phyloP scores from a whole-genome alignment of 2,329 filamentous ascomycete species.

The Fusarium mexicanum region DNA sequence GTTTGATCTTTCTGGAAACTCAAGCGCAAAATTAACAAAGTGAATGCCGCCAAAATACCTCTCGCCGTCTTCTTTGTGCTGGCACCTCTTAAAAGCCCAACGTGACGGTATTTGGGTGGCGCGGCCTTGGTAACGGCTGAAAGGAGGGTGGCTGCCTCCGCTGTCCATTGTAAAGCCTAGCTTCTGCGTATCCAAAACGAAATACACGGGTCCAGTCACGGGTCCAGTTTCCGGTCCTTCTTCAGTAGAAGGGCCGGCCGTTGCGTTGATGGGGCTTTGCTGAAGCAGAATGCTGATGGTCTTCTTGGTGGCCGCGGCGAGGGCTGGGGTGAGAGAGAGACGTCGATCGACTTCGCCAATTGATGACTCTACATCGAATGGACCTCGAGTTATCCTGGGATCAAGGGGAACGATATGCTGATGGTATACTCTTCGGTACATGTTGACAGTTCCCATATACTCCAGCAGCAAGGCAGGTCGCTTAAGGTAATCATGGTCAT shows the following conservation, averaged over 20 bases:
- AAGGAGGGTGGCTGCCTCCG: slow-evolving; percentile 24
- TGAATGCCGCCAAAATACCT: slow-evolving; percentile 37
- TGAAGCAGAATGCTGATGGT: slow-evolving; percentile 31
- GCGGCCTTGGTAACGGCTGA: slow-evolving; percentile 24
- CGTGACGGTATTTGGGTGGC: slow-evolving; percentile 28
- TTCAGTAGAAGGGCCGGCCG: neutral
- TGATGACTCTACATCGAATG: neutral
- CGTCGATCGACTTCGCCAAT: neutral
- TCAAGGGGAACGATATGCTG: slow-evolving; percentile 26
- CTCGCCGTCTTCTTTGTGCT: neutral
- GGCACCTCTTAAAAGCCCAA: slow-evolving; percentile 30
- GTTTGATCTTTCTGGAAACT: neutral
- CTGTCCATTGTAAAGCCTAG: neutral
- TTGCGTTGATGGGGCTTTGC: slow-evolving; percentile 23
- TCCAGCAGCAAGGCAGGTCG: slow-evolving; percentile 37
- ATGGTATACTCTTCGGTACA: slow-evolving; percentile 35
- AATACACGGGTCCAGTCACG: slow-evolving; percentile 28
- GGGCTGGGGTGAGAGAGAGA: neutral
- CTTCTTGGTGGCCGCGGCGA: slow-evolving; percentile 9
- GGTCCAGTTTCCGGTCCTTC: neutral
- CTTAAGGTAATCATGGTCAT: slow-evolving; percentile 34
- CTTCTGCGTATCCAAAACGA: slow-evolving; percentile 4
- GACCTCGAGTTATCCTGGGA: slow-evolving; percentile 4
- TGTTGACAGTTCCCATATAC: slow-evolving; percentile 19
- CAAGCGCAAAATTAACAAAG: slow-evolving; percentile 20